phyloP scores from a whole-genome alignment of 768 basidiomycete genomes.

The Tylopilus vinaceipallidus region DNA sequence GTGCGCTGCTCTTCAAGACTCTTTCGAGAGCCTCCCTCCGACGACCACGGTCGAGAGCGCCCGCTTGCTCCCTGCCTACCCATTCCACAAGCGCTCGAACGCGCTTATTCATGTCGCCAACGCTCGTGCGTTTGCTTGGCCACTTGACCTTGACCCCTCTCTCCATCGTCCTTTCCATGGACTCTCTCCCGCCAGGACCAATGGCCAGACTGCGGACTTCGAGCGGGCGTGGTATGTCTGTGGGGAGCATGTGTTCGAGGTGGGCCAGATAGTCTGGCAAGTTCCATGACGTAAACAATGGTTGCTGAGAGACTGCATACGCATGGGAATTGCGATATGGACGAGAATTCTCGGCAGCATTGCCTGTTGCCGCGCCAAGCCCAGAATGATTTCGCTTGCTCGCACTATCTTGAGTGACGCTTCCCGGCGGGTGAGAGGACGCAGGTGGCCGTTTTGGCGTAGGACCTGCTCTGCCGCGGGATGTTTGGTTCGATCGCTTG shows the following conservation, averaged over 20 bases:
- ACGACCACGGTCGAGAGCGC: constrained; percentile 66
- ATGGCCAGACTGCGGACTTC: constrained; percentile 57
- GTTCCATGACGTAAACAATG: constrained; percentile 82
- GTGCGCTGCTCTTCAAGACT: constrained; percentile 35
- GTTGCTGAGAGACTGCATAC: constrained; percentile 75
- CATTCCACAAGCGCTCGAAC: constrained; percentile 88
- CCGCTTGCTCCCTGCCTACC: constrained; percentile 87
- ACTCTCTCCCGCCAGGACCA: constrained; percentile 45
- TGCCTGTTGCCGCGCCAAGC: constrained; percentile 34
- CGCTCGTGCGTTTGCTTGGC: constrained; percentile 92
- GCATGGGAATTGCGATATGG: constrained; percentile 79
- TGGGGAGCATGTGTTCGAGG: constrained; percentile 80
- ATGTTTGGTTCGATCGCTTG: constrained; percentile 41
- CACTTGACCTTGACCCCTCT: constrained; percentile 87
- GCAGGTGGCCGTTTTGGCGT: constrained; percentile 31
- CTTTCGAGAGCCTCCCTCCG: constrained; percentile 66
- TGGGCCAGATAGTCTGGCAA: constrained; percentile 92
- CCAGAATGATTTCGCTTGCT: constrained; percentile 49
- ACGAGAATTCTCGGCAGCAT: constrained; percentile 50
- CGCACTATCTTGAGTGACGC: constrained; percentile 42
- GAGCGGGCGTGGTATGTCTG: constrained; percentile 69
- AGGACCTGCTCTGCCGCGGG: constrained; percentile 34
- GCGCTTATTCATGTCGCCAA: constrained; percentile 97
- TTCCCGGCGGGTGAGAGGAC: constrained; percentile 32
- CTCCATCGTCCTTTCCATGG: constrained; percentile 61